Evolutionary conservation across 371 early-diverging fungal species (phyloP).

Genomic region (Chytridium lagenaria): DNA sequence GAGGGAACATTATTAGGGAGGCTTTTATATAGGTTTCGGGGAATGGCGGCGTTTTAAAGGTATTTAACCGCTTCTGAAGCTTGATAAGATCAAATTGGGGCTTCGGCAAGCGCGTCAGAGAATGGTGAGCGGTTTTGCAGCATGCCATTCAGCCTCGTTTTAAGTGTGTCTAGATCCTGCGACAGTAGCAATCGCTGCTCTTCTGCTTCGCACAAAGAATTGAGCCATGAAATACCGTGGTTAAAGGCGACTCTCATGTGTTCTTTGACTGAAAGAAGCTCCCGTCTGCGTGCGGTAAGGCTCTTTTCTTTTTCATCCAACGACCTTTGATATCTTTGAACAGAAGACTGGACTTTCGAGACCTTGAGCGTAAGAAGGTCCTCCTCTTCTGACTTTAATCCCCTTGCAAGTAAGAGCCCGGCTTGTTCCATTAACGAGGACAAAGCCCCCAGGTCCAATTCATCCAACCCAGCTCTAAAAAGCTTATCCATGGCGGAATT

Average conservation of each 20-base stretch:
- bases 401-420: not conserved
- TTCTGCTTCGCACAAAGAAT: not conserved
- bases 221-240: not conserved
- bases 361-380: not conserved
- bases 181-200: not conserved
- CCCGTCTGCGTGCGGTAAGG: not conserved
- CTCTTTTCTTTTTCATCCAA: not conserved
- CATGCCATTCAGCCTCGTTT: not conserved
- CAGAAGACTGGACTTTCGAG: not conserved
- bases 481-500: not conserved
- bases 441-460: not conserved
- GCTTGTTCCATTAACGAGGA: not conserved
- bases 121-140: not conserved
- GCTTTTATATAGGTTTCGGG: not conserved
- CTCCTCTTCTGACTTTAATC: not conserved
- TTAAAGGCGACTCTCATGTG: not conserved
- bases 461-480: not conserved
- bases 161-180: not conserved
- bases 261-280: not conserved
- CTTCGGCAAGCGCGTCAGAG: not conserved
- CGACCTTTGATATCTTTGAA: not conserved
- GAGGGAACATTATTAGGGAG: not conserved
- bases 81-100: not conserved
- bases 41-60: not conserved
- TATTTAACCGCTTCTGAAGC: not conserved